These are phyloP conservation scores for Malus hybrid DNA, from an alignment of 331 rosid species.

Conservation along the genomic window DNA sequence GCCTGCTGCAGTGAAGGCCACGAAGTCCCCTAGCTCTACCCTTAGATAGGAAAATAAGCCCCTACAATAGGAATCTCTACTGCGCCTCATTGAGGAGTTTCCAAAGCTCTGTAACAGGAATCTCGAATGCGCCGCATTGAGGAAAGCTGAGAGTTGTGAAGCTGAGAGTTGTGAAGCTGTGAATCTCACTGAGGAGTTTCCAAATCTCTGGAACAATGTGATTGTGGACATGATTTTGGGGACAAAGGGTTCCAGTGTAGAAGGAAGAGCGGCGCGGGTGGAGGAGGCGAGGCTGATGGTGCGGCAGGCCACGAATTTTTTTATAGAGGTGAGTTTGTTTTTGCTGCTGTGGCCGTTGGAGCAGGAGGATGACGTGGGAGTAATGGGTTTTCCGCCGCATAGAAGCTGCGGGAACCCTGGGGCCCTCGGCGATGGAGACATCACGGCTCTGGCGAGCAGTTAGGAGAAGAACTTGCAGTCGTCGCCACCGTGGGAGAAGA, in stretches of 20 bases:
- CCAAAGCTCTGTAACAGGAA: too few relatives aligned
- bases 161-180: conserved; percentile 1
- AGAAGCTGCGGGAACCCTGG: too few relatives aligned
- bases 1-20: conserved; percentile 73
- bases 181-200: conserved; percentile 38
- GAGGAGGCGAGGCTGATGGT: conserved; percentile 34
- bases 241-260: background rate
- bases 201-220: conserved; percentile 34
- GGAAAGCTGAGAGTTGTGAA: conserved; percentile 4
- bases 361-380: too few relatives aligned
- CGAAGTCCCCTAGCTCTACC: conserved; percentile 78
- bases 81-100: too few relatives aligned
- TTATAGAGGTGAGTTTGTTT: too few relatives aligned
- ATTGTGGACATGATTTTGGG: conserved; percentile 38
- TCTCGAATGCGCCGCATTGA: too few relatives aligned
- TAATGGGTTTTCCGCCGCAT: too few relatives aligned
- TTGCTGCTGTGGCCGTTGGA: too few relatives aligned
- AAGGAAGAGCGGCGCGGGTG: background rate
- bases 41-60: conserved; percentile 86
- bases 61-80: background rate
- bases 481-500: too few relatives aligned
- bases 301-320: conserved; percentile 13
- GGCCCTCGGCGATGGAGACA: too few relatives aligned
- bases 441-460: too few relatives aligned
- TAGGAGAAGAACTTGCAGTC: too few relatives aligned